These are phyloP conservation scores for Ascosphaera aggregata DNA, from an alignment of 2,329 filamentous ascomycete genomes.

Conservation along the genomic window DNA sequence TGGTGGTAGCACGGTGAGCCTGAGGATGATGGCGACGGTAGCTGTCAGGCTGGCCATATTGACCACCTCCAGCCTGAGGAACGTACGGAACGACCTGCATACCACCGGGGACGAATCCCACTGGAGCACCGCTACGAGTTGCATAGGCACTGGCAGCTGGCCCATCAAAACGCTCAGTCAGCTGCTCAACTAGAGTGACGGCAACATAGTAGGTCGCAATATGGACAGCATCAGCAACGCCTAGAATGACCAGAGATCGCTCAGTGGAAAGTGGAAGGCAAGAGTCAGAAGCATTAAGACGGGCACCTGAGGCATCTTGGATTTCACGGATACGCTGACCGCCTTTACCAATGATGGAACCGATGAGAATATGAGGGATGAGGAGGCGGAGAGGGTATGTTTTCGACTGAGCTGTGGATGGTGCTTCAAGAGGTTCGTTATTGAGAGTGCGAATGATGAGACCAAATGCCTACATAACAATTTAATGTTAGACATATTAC, in stretches of 20 bases:
- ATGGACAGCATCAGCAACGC: slow-evolving; percentile 93
- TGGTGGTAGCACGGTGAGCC: slow-evolving; percentile 47
- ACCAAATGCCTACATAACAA: slow-evolving; percentile 52
- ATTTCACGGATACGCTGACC: slow-evolving; percentile 94
- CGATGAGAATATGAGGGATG: slow-evolving; percentile 90
- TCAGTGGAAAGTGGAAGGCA: slow-evolving; percentile 89
- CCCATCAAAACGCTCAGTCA: slow-evolving; percentile 89
- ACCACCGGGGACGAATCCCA: slow-evolving; percentile 80
- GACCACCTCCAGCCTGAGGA: slow-evolving; percentile 76
- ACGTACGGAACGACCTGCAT: slow-evolving; percentile 99
- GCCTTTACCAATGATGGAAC: slow-evolving; percentile 95
- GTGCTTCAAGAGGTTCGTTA: slow-evolving; percentile 72
- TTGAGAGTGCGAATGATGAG: slow-evolving; percentile 95
- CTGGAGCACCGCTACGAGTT: slow-evolving; percentile 77
- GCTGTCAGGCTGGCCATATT: slow-evolving; percentile 77
- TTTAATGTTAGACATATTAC: slow-evolving; percentile 5
- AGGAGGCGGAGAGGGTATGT: slow-evolving; percentile 90
- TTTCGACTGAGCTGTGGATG: slow-evolving; percentile 86
- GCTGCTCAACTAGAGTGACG: slow-evolving; percentile 89
- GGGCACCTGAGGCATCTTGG: slow-evolving; percentile 87
- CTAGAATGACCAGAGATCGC: slow-evolving; percentile 91
- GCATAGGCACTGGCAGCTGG: slow-evolving; percentile 95
- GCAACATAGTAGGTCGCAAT: slow-evolving; percentile 98
- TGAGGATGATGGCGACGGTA: slow-evolving; percentile 53
- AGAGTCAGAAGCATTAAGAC: slow-evolving; percentile 87